Conservation (phyloP, 1,284 basidiomycete species). For the Boletellus deceptivus region DNA sequence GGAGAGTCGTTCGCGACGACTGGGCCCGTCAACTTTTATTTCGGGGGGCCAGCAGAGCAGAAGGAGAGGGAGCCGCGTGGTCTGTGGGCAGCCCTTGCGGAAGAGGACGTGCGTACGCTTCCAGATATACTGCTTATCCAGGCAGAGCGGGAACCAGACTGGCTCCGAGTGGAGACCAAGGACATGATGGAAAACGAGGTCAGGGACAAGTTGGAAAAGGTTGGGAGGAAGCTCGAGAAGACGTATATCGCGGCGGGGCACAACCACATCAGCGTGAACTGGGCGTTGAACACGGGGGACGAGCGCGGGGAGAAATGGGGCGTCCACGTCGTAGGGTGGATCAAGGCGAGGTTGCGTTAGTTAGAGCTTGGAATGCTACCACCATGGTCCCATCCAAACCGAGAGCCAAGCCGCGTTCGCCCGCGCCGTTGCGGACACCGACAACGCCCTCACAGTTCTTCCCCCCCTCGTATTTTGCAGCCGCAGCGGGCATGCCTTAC, state of each 20-base stretch:
- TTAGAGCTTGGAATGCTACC: constrained; percentile 16
- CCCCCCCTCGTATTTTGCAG: constrained; percentile 66
- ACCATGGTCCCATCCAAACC: constrained; percentile 18
- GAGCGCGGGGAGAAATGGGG: constrained; percentile 23
- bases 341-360: constrained; percentile 10
- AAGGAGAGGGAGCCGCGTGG: constrained; percentile 40
- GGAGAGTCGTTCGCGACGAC: constrained; percentile 23
- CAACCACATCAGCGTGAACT: constrained; percentile 60
- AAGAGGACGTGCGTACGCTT: constrained; percentile 35
- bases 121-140: constrained; percentile 49
- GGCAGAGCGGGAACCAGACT: constrained; percentile 51
- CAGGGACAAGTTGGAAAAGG: constrained; percentile 32
- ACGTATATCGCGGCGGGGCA: constrained; percentile 49
- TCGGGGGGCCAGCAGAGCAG: constrained; percentile 43
- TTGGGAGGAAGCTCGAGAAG: constrained; percentile 28
- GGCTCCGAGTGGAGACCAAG: constrained; percentile 34
- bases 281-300: constrained; percentile 45
- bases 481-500: constrained; percentile 48
- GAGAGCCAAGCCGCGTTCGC: constrained; percentile 32
- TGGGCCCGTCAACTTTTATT: constrained; percentile 40
- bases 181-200: constrained; percentile 42
- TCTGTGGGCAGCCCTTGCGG: constrained; percentile 37
- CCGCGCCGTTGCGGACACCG: constrained; percentile 25
- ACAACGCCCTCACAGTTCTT: constrained; percentile 41
- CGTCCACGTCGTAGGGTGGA: too few species aligned